Conservation (phyloP, 306 rosid genomes). For the Astragalus glycyphyllos region DNA sequence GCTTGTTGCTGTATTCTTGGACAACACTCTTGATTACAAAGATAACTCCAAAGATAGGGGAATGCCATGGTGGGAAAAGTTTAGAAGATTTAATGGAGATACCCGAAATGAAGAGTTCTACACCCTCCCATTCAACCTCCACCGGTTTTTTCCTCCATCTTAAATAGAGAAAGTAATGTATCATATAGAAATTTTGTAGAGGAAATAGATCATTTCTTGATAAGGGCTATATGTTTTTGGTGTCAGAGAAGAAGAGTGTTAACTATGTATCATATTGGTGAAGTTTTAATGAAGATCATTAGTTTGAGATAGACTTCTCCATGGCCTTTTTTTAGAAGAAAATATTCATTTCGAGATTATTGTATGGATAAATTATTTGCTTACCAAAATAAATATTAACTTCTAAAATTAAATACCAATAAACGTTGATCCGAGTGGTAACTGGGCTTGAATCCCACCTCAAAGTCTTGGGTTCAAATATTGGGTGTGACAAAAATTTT, state of each 20-base stretch:
- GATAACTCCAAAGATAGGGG: conserved; percentile 90
- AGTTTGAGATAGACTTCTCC: conserved; percentile 26
- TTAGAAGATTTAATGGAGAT: conserved; percentile 88
- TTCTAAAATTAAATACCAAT: too few relatives aligned
- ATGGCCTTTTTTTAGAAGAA: not conserved
- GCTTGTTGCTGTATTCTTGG: conserved; percentile 85
- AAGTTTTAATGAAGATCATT: conserved; percentile 20
- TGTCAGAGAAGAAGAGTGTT: conserved; percentile 41
- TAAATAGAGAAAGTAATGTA: conserved; percentile 37
- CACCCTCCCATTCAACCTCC: conserved; percentile 97
- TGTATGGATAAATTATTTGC: too few relatives aligned
- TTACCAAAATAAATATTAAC: too few relatives aligned
- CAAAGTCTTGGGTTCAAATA: too few relatives aligned
- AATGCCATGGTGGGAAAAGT: conserved; percentile 99
- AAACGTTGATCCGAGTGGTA: too few relatives aligned
- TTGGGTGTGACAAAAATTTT: too few relatives aligned
- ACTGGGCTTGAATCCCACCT: too few relatives aligned
- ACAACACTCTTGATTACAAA: conserved; percentile 94
- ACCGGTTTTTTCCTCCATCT: conserved; percentile 94
- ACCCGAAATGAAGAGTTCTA: conserved; percentile 93
- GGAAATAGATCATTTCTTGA: conserved; percentile 81
- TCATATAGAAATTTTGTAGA: conserved; percentile 35
- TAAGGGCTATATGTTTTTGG: conserved; percentile 39
- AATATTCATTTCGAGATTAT: not conserved
- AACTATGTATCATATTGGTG: conserved; percentile 38